Conservation (phyloP, 441 rosid genomes). For the Syzygium malaccense region DNA sequence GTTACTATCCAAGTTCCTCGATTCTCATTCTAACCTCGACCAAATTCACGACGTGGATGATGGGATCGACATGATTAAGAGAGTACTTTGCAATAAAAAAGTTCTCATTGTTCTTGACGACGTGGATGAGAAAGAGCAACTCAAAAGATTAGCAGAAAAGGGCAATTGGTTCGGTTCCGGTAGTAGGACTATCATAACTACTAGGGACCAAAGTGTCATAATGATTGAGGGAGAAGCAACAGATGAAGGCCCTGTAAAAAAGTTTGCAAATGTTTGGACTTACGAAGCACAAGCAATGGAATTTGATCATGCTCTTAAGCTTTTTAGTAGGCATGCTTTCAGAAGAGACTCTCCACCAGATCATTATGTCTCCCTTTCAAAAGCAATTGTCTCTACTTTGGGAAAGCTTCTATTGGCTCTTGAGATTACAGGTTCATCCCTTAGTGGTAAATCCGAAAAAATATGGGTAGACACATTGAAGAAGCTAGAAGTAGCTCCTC, state of each 20-base stretch:
- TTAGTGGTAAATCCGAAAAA: background rate
- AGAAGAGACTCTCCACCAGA: background rate
- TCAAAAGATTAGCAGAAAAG: background rate
- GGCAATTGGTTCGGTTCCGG: background rate
- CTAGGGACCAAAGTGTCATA: background rate
- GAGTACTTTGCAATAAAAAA: background rate
- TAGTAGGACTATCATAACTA: background rate
- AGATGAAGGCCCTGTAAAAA: background rate
- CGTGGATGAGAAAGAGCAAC: background rate
- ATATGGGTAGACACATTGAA: background rate
- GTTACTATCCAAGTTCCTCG: background rate
- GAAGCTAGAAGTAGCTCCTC: background rate
- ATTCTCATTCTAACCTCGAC: background rate
- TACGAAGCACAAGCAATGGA: background rate
- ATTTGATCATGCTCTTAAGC: background rate
- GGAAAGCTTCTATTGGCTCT: background rate
- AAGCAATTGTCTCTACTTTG: background rate
- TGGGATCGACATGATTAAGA: background rate
- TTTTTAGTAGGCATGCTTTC: background rate
- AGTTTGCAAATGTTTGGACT: background rate
- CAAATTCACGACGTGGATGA: background rate
- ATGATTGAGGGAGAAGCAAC: background rate
- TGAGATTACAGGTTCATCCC: background rate
- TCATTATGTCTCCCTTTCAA: background rate
- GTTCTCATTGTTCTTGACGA: background rate